Base-by-base conservation (phyloP, 2,329 filamentous ascomycete genomes). In the Fusarium siculi region DNA sequence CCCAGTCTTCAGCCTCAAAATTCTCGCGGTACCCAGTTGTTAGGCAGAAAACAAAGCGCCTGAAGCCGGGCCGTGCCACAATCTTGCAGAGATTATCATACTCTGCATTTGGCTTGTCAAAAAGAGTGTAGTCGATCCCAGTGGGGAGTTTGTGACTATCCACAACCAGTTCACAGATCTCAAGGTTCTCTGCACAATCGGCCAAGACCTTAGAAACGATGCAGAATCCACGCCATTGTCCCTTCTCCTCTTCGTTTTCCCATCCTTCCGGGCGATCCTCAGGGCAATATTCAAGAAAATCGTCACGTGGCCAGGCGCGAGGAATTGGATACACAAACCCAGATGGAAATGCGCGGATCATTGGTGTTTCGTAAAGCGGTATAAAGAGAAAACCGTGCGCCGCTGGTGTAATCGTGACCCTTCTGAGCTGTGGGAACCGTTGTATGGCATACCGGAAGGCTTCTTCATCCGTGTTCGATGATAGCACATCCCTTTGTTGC, bases 241-340 rank as follows among this genome's bases (percentile, higher is more conserved):
- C 40, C 25, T 42, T 71, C 9, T 55, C 47, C 0, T 19, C 10
- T 4, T 59, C 59, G 10, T 36, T 63, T n/a, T 4, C 32, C 63
- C 63, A 65, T 25, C 56, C 46, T 9, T 64, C n/a, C 1, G 56
- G 56, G 19, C 34, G 46, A 2, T 15, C 12, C 2, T 44, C 25
- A 6, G 44, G 42, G 6, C 14, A 9, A 19, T n/a, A 15, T 3
- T n/a, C 32, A 6, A 40, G 32, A 28, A 0, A 28, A 2, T 50
- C 52, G 1, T 46, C 28, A 21, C 8, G 2, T 15, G 39, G 42
- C 59, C 65, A 70, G 23, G 42, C 4, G 0, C 49, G 42, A 1
- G 54, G 43, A 5, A 47, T 47, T 3, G 54, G 66, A 9, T 70
- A 70, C 1, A 42, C 40, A 52, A 70, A 70, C 0, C 66, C 66